A percentile compares a stretch with the other conserved stretches of the same genome.
Conservation (phyloP, 495 filamentous ascomycete species). For the Podospora australis region DNA sequence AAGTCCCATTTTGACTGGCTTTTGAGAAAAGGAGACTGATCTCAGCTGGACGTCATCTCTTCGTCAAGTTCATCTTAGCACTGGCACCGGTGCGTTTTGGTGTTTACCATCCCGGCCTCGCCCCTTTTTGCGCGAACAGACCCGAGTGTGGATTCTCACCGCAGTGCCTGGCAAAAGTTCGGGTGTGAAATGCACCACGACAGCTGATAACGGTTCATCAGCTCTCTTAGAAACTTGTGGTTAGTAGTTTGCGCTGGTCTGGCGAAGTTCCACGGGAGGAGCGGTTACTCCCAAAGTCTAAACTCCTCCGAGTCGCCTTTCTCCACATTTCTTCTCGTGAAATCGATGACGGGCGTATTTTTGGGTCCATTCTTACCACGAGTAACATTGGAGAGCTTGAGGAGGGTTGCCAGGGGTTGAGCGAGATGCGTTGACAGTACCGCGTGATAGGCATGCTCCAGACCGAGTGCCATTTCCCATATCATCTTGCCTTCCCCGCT, state of each 20-base stretch:
- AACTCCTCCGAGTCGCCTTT: too few relatives aligned
- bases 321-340: too few relatives aligned
- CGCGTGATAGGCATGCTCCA: too few relatives aligned
- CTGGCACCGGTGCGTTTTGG: not conserved
- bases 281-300: not conserved
- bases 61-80: slow-evolving; percentile 1
- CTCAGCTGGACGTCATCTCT: not conserved
- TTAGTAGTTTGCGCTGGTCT: too few relatives aligned
- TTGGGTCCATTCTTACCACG: too few relatives aligned
- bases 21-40: not conserved
- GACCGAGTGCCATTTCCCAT: too few relatives aligned
- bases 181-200: not conserved
- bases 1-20: not conserved
- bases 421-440: too few relatives aligned
- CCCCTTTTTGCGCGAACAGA: not conserved
- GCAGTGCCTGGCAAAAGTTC: not conserved
- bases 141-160: not conserved
- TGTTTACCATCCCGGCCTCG: not conserved
- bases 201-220: not conserved
- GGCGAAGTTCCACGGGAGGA: not conserved
- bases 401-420: too few relatives aligned
- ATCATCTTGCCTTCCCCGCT: too few relatives aligned
- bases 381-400: too few relatives aligned
- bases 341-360: too few relatives aligned
- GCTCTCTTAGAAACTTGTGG: not conserved